Conservation (phyloP, 257 asterid species). For the Dorcoceras hygrometricum region DNA sequence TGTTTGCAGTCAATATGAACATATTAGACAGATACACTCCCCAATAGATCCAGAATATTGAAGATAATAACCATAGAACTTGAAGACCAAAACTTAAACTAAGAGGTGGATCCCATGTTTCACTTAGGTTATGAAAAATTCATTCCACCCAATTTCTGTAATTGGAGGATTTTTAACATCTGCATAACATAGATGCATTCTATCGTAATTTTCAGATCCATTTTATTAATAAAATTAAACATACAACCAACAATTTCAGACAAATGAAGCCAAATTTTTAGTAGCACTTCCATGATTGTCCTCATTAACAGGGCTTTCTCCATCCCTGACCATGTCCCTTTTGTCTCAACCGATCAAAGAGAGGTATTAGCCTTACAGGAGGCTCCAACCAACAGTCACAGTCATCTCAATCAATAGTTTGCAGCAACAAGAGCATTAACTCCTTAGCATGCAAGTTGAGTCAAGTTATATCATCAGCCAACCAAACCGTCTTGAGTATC, state of each 20-base stretch:
- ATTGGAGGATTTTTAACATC: not conserved
- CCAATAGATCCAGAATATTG: not conserved
- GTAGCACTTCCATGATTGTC: no score
- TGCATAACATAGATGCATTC: not conserved
- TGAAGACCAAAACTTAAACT: not conserved
- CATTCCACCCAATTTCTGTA: not conserved
- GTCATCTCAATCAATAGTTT: no score
- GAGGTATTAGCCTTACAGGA: no score
- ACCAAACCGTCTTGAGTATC: not conserved
- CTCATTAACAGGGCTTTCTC: no score
- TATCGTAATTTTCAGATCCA: no score
- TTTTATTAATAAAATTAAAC: no score
- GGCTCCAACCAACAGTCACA: no score
- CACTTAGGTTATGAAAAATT: not conserved
- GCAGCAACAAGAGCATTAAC: no score
- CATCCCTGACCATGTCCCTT: no score
- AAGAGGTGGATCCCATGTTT: not conserved
- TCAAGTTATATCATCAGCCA: not conserved
- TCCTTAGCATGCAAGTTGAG: not conserved
- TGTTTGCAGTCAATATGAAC: not conserved
- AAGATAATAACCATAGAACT: not conserved
- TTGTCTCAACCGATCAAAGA: no score
- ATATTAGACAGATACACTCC: not conserved
- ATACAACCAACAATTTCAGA: not conserved
- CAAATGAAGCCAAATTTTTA: not conserved